Base-by-base conservation (phyloP, 192 early-diverging fungal genomes). In the Backusella luteola region DNA sequence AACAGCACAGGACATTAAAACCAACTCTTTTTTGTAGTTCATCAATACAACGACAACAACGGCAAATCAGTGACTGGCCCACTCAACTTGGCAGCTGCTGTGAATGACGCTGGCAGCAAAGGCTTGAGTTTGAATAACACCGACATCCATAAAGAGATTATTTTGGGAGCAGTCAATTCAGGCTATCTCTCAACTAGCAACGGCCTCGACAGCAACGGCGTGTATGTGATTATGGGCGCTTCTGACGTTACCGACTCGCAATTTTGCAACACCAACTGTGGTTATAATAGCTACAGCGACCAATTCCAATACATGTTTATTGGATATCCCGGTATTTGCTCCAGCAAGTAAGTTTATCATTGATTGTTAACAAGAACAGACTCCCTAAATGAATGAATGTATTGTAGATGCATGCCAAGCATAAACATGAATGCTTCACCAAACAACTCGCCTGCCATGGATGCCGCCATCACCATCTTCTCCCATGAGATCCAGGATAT, bases 401-500 rank as follows among this genome's bases (percentile, higher is more conserved):
- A 44, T 14, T n/a, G 17, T 67, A 73, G 53, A 15, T 83, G 82
- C 67, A 77, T 83, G 56, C 82, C 82, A 3, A 26, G 67, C 15
- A 11, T 75, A n/a, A 83, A 77, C n/a, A 38, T 59, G 9, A 21
- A 83, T 0, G 38, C 36, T 8, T 83, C 82, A n/a, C 82, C 82
- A 19, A 83, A 83, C 53, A 71, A 49, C 36, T 74, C 75, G 19
- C 82, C 82, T 12, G 69, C 68, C 23, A 73, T 80, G 17, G 82
- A 83, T 42, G 78, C 78, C 53, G 66, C 68, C 23, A 79, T 83
- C 42, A 79, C 74, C 8, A 80, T 83, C 7, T 74, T 83, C 46
- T 79, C 82, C 7, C 82, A 83, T 66, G 82, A 83, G 59, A 71
- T 83, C 35, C 78, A 77, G 32, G 78, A 83, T 71, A 26, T 83